Conservation (phyloP, 495 filamentous ascomycete genomes). For the Penicillium maclennaniae region DNA sequence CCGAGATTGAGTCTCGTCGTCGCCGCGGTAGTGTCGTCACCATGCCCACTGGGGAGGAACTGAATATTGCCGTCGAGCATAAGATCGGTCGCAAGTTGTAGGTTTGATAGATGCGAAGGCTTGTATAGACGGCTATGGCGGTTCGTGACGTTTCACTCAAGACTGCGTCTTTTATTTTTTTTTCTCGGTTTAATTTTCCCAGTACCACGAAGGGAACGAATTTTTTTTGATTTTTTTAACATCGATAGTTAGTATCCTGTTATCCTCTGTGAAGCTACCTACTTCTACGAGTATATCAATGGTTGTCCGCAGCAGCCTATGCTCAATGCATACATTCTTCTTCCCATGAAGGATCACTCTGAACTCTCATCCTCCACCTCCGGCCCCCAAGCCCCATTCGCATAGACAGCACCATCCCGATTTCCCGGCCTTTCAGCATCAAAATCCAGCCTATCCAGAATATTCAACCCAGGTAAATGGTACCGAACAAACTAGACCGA, state of each 20-base stretch:
- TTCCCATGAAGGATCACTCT: not conserved
- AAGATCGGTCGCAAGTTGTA: conserved; percentile 42
- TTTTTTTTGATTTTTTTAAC: not conserved
- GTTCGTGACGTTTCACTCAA: too few species aligned
- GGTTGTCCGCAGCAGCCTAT: not conserved
- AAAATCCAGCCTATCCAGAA: conserved; percentile 42
- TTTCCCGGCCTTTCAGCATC: conserved; percentile 9
- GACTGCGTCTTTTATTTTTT: not conserved
- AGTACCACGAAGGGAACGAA: not conserved
- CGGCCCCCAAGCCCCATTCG: not conserved
- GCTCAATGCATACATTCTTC: not conserved
- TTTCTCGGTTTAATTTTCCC: not conserved
- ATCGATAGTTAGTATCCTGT: not conserved
- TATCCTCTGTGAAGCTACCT: not conserved
- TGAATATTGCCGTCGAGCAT: conserved; percentile 45
- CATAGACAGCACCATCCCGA: too few species aligned
- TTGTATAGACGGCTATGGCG: not conserved
- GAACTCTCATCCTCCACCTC: not conserved
- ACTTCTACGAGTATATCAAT: not conserved
- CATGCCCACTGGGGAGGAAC: conserved; percentile 45
- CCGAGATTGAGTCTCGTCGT: conserved; percentile 61
- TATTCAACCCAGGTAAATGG: conserved; percentile 32
- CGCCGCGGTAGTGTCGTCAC: conserved; percentile 47
- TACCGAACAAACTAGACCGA: conserved; percentile 22
- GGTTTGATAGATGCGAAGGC: not conserved